These are phyloP conservation scores for Pestalotiopsis sp. DNA, from an alignment of 2,329 filamentous ascomycete genomes.

Conservation along the genomic window DNA sequence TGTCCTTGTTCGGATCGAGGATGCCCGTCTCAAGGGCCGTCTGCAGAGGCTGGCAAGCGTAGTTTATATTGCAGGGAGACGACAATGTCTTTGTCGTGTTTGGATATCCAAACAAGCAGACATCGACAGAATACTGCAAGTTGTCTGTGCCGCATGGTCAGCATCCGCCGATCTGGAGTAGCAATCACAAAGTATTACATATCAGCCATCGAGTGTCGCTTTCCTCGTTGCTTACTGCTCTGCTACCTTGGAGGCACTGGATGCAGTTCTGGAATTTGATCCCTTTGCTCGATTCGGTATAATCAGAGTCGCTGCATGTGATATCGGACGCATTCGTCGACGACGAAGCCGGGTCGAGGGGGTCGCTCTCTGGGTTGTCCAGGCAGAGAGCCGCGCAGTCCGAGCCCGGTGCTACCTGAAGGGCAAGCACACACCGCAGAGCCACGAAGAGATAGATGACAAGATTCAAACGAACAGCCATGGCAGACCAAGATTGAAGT, in stretches of 20 bases:
- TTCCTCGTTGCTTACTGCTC: constrained; percentile 37
- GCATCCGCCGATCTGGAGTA: neutral
- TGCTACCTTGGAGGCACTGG: constrained; percentile 48
- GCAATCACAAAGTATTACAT: neutral
- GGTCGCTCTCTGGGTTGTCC: constrained; percentile 35
- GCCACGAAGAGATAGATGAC: neutral
- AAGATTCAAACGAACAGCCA: neutral
- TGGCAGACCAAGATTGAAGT: neutral
- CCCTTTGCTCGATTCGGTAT: constrained; percentile 36
- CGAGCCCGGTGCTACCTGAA: constrained; percentile 54
- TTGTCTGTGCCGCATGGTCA: constrained; percentile 41
- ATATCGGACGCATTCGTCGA: constrained; percentile 49
- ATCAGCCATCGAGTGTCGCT: constrained; percentile 17
- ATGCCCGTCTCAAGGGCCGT: constrained; percentile 36
- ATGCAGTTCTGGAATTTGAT: constrained; percentile 50
- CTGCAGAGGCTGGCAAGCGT: constrained; percentile 42
- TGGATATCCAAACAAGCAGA: constrained; percentile 45
- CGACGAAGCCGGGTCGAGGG: constrained; percentile 35
- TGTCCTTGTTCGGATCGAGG: constrained; percentile 23
- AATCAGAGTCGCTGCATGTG: constrained; percentile 44
- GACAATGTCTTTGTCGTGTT: constrained; percentile 34
- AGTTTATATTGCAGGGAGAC: constrained; percentile 43
- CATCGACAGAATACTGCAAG: constrained; percentile 47
- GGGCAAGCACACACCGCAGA: constrained; percentile 20
- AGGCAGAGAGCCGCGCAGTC: constrained; percentile 50